These are phyloP conservation scores for Pachysandra terminalis DNA, from an alignment of 164 flowering plant genomes.

Conservation along the genomic window DNA sequence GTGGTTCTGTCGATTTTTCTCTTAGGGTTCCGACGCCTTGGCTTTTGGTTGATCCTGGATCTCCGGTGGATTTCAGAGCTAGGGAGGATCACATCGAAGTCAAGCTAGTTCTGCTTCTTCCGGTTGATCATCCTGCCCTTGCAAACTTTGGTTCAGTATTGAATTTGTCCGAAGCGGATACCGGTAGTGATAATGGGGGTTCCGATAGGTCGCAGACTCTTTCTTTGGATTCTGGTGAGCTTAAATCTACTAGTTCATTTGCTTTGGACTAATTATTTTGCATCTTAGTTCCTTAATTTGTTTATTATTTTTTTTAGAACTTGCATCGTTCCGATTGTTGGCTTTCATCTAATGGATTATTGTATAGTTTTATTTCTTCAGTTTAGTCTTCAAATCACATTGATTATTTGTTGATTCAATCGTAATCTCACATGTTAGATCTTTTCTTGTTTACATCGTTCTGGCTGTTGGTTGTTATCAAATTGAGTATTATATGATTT, in stretches of 20 bases:
- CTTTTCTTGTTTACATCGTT: no score
- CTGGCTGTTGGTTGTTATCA: no score
- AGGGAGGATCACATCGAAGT: constrained; percentile 78
- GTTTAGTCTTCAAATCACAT: no score
- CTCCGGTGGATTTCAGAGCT: constrained; percentile 47
- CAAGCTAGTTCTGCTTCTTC: constrained; percentile 68
- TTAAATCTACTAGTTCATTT: no score
- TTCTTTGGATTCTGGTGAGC: constrained; percentile 57
- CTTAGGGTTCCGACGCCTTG: constrained; percentile 67
- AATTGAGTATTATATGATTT: no score
- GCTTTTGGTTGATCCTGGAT: constrained; percentile 62
- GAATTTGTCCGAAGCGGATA: constrained; percentile 17
- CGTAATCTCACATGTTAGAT: no score
- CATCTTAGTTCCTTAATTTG: not conserved
- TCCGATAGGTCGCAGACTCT: constrained; percentile 31
- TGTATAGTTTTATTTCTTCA: no score
- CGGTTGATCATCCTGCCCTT: constrained; percentile 79
- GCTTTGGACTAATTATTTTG: no score
- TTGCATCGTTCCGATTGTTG: no score
- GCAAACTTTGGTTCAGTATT: constrained; percentile 39
- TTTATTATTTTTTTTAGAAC: not conserved
- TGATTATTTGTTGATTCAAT: no score
- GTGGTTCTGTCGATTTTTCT: constrained; percentile 14
- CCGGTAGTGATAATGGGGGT: constrained; percentile 1
- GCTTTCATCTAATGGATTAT: no score